Percentiles rank a stretch among this genome's conserved stretches.
phyloP scores from a whole-genome alignment of 2,329 filamentous ascomycete species.

The Aureobasidium sp. region DNA sequence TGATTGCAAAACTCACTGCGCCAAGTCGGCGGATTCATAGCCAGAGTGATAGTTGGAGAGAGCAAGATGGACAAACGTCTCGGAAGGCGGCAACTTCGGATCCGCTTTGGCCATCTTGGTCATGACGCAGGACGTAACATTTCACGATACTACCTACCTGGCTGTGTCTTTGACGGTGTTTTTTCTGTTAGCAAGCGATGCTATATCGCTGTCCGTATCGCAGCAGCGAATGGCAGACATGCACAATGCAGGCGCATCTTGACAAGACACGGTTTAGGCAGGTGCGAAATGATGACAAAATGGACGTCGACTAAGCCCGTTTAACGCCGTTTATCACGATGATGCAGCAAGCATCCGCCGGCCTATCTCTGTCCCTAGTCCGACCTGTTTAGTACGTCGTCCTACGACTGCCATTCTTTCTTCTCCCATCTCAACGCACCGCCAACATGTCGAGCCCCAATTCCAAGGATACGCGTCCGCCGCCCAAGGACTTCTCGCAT shows the following conservation, averaged over 20 bases:
- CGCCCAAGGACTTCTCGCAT: slow-evolving; percentile 70
- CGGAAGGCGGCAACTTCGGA: slow-evolving; percentile 5
- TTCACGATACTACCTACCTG: neutral
- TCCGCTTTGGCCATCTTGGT: slow-evolving; percentile 2
- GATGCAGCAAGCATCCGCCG: neutral
- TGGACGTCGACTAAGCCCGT: neutral
- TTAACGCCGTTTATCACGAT: slow-evolving; percentile 3
- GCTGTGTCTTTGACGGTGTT: neutral
- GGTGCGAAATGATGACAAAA: slow-evolving; percentile 11
- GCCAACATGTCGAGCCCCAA: slow-evolving; percentile 4
- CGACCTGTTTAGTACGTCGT: neutral
- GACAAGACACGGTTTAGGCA: neutral
- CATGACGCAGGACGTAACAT: neutral
- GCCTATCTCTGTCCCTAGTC: slow-evolving; percentile 6
- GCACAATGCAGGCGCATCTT: neutral
- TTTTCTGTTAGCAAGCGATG: neutral
- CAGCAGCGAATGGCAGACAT: neutral
- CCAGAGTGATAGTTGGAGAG: neutral
- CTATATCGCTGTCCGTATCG: neutral
- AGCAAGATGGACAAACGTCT: slow-evolving; percentile 10
- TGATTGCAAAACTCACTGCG: neutral
- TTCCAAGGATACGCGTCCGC: slow-evolving; percentile 26
- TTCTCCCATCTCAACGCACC: neutral
- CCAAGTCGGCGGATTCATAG: slow-evolving; percentile 4
- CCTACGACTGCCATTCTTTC: neutral